Percentiles rank a stretch among this genome's conserved stretches.
Conservation (phyloP, 371 early-diverging fungal species). For the Lichtheimia corymbifera region DNA sequence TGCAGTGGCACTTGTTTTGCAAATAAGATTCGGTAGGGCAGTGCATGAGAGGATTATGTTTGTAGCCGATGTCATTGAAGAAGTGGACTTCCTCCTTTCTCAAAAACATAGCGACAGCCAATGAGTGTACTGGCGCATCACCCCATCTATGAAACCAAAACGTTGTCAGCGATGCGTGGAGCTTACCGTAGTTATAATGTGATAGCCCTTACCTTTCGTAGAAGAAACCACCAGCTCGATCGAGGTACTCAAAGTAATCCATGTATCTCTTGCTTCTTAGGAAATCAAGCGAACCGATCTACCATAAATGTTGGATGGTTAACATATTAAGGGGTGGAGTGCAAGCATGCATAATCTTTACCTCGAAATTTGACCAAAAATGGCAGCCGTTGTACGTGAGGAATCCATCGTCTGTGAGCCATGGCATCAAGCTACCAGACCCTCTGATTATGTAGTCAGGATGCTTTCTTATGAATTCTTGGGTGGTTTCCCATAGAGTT, state of each 20-base stretch:
- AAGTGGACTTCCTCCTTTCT: constrained; percentile 82
- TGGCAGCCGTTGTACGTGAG: constrained; percentile 67
- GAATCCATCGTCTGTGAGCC: constrained; percentile 33
- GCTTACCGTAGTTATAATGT: constrained; percentile 45
- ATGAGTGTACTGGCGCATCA: constrained; percentile 65
- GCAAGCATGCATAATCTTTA: constrained; percentile 7
- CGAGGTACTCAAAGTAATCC: constrained; percentile 81
- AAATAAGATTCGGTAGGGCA: constrained; percentile 65
- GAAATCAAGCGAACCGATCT: constrained; percentile 84
- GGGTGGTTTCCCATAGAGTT: constrained; percentile 76
- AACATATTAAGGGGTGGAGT: too few relatives aligned
- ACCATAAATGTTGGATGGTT: neutral
- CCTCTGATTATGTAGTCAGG: constrained; percentile 33
- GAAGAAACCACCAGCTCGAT: constrained; percentile 86
- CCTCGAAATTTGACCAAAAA: constrained; percentile 73
- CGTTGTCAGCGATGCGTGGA: constrained; percentile 21
- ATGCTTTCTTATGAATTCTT: constrained; percentile 53
- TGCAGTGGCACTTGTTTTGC: constrained; percentile 56
- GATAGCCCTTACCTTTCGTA: constrained; percentile 79
- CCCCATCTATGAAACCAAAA: constrained; percentile 28
- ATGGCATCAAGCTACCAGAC: constrained; percentile 25
- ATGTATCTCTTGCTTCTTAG: constrained; percentile 73
- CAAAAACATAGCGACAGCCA: constrained; percentile 85
- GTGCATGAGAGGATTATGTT: constrained; percentile 67
- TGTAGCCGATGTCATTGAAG: constrained; percentile 90